These are phyloP conservation scores for Tetrastigma voinierianum DNA, from an alignment of 164 flowering plant genomes.

Conservation along the genomic window DNA sequence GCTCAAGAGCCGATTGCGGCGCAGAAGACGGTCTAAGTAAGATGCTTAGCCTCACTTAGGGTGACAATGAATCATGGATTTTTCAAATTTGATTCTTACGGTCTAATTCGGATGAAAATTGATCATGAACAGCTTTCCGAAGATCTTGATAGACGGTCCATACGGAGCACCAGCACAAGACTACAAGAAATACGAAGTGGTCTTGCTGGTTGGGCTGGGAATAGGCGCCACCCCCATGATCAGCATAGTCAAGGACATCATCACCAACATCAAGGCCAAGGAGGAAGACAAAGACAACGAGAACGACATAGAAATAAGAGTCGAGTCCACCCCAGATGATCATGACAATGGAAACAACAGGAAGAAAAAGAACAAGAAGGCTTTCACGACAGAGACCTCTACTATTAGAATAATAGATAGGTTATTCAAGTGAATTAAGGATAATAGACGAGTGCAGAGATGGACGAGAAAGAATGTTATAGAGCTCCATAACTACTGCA, in stretches of 20 bases:
- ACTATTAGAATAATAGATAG: conserved; percentile 67
- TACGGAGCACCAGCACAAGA: conserved; percentile 97
- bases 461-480: conserved; percentile 42
- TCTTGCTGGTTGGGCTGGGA: conserved; percentile 82
- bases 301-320: conserved; percentile 14
- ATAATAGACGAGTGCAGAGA: conserved; percentile 58
- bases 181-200: conserved; percentile 86
- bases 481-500: conserved; percentile 65
- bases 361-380: conserved; percentile 9
- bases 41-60: neutral
- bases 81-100: no score
- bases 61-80: no score
- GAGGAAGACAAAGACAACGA: conserved; percentile 34
- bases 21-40: conserved; percentile 37
- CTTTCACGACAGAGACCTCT: conserved; percentile 49
- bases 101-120: neutral
- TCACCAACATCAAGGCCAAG: conserved; percentile 59
- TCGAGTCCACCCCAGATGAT: neutral
- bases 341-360: conserved; percentile 6
- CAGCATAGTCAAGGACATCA: conserved; percentile 86
- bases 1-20: conserved; percentile 49
- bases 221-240: conserved; percentile 95
- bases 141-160: conserved; percentile 83
- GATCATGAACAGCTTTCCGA: conserved; percentile 60
- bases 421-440: conserved; percentile 67